phyloP scores from a whole-genome alignment of 352 stramenopile genomes.

The Phytophthora cactorum region DNA sequence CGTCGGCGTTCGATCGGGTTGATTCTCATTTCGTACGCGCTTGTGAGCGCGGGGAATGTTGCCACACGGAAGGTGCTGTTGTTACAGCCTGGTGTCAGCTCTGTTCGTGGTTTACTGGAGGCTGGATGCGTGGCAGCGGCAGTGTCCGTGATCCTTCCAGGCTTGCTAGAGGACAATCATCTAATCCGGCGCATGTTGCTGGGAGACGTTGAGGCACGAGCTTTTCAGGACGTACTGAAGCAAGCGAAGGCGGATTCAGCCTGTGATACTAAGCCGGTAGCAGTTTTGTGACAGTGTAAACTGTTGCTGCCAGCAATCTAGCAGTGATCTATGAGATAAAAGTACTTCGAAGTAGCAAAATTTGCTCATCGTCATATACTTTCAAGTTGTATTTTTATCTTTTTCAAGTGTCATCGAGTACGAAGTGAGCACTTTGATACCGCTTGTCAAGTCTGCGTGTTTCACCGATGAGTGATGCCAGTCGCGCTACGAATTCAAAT shows the following conservation, averaged over 20 bases:
- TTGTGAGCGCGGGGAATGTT: constrained; percentile 54
- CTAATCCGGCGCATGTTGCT: constrained; percentile 38
- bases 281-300: too few species aligned
- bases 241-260: background rate
- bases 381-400: constrained; percentile 21
- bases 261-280: background rate
- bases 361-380: background rate
- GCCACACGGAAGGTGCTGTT: constrained; percentile 30
- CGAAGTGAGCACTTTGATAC: background rate
- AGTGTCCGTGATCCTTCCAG: constrained; percentile 40
- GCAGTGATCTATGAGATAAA: too few species aligned
- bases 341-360: background rate
- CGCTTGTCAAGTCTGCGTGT: background rate
- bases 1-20: constrained; percentile 55
- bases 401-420: background rate
- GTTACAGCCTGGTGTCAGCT: constrained; percentile 32
- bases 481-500: constrained; percentile 1
- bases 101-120: constrained; percentile 38
- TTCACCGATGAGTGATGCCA: constrained; percentile 8
- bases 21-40: constrained; percentile 62
- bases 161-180: constrained; percentile 28
- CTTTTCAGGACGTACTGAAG: constrained; percentile 2
- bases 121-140: constrained; percentile 35
- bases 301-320: too few species aligned
- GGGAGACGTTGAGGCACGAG: constrained; percentile 13